These are phyloP conservation scores for Planoprotostelium fungivorum DNA, from an alignment of 78 protist genomes.

Conservation along the genomic window DNA sequence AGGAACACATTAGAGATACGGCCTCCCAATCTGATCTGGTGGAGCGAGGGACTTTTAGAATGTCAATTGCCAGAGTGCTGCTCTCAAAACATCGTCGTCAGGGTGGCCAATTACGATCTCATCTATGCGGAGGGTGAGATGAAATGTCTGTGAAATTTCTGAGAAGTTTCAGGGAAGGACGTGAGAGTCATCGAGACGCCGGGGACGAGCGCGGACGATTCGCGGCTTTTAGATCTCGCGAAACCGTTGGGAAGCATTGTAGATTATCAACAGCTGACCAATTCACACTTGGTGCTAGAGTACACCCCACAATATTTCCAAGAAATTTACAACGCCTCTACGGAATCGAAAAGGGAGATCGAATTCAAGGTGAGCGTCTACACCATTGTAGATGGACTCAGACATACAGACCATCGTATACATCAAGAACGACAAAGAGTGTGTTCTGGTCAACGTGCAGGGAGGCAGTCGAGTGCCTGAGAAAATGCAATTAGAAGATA, in stretches of 20 bases:
- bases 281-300: background rate
- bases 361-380: background rate
- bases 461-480: background rate
- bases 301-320: no score
- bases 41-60: background rate
- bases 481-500: background rate
- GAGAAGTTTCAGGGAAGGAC: background rate
- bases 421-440: background rate
- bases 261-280: background rate
- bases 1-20: background rate
- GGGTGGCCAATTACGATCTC: background rate
- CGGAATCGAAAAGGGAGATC: background rate
- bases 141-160: background rate
- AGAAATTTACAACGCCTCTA: no score
- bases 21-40: background rate
- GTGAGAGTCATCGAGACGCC: background rate
- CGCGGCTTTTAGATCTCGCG: background rate
- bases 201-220: background rate
- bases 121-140: background rate
- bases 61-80: background rate
- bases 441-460: background rate
- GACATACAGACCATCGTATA: background rate
- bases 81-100: background rate
- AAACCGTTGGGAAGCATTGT: background rate
- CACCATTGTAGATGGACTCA: no score